Evolutionary conservation across 164 flowering plant species (phyloP).

Genomic region (Tetracentron sinense): DNA sequence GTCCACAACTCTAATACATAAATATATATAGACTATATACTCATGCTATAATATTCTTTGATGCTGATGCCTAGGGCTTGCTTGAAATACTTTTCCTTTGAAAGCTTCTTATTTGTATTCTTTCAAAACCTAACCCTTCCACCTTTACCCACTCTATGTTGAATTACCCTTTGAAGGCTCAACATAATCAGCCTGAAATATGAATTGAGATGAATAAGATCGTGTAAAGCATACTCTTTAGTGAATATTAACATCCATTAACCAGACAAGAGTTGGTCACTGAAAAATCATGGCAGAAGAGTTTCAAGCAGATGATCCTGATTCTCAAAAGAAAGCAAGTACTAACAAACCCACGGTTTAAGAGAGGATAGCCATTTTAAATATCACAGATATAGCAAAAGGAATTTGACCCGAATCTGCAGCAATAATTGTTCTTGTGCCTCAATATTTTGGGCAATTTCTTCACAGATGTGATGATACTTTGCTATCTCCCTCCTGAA

Average conservation of each 20-base stretch:
- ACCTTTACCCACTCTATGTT: too few species aligned
- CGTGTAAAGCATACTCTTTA: neutral
- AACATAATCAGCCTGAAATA: neutral
- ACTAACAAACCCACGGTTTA: neutral
- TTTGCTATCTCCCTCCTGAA: constrained; percentile 88
- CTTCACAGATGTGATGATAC: constrained; percentile 78
- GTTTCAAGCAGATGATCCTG: neutral
- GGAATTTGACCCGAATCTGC: constrained; percentile 69
- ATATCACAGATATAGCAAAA: neutral
- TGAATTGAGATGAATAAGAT: neutral
- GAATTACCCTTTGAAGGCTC: too few species aligned
- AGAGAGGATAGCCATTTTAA: neutral
- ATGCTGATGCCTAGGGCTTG: too few species aligned
- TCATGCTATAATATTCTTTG: too few species aligned
- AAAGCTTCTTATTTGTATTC: too few species aligned
- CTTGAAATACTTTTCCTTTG: too few species aligned
- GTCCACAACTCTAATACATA: too few species aligned
- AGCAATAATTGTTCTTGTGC: constrained; percentile 83
- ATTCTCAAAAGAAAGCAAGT: neutral
- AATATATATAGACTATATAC: too few species aligned
- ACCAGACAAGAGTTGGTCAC: neutral
- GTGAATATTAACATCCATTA: neutral
- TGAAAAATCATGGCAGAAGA: neutral
- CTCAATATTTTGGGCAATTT: constrained; percentile 75
- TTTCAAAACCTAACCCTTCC: too few species aligned